Base-by-base conservation (phyloP, 495 filamentous ascomycete species). In the Aspergillus nanangensis region DNA sequence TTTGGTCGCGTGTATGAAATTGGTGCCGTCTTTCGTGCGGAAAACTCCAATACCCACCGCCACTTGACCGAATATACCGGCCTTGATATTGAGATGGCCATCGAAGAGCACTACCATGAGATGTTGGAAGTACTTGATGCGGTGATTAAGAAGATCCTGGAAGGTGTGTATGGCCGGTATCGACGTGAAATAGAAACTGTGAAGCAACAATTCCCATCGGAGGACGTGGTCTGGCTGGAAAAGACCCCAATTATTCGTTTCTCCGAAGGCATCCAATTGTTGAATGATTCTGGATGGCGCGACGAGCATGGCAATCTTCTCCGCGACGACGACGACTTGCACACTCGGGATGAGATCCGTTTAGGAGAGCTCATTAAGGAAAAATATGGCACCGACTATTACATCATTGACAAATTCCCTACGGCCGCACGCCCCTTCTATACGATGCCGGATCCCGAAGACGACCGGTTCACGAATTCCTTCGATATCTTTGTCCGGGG, bases 1-100 rank as follows among this genome's bases (percentile, higher is more conserved):
- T 82, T 92, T 50, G 82, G 88, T 57, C 82, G 86, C 43, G 91
- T 96, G 14, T 96, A 88, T 58, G 85, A 91, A 60, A 85, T 95
- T 38, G 88, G 87, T 3, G 84, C 87, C 1, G 90, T 96, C 3
- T 96, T 95, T 77, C 80, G 89, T 47, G 92, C 92, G 2, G 90
- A 96, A 71, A 96, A 96, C 68, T 88, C 83, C 34, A 95, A 95
- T 56, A 96, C 92, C 1, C 89, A 94, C 51, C 79, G 92, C 43
- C 92, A 96, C 60, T 83, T 96, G 82, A 96, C 90, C 3, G 92
- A 95, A 62, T 96, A 95, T 66, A 96, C 88, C 10, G 91, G 92
- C 47, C 78, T 97, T 45, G 92, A 97, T 83, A 55, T 96, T 41
- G 92, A 96, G 66, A 96, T 96, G 90, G 85, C 89, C 10, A 95